Base-by-base conservation (phyloP, 805 yeast species). In the Wickerhamomyces tratensis region DNA sequence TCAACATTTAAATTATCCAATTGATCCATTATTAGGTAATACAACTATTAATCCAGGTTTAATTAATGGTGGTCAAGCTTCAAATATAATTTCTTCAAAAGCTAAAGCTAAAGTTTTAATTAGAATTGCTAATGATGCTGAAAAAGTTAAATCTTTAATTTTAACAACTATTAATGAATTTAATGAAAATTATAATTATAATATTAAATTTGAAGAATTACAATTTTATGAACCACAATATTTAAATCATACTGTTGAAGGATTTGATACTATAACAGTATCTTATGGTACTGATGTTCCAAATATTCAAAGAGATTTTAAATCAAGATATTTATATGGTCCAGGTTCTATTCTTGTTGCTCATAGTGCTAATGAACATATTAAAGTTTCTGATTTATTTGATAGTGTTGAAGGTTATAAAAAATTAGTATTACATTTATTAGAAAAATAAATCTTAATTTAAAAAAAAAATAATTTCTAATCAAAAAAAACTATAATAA, bases 281-380 rank as follows among this genome's bases (percentile, higher is more conserved):
- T 72, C 79, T 1, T 76, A 74, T 50, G 67, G 69, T 25, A 76
- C 82, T 2, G 81, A 76, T 50, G 63, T 75, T 39, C 78, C 79
- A 12, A 64, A 69, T 41, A 48, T 75, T 38, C 41, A 50, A 15
- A 51, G 48, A 41, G 25, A 40, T 5, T 42, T 55, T 34, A 62
- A 62, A 7, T 36, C 42, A 7, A 63, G 75, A 50, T 79, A 76
- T 50, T 59, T 80, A 8, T 80, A 77, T 49, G 87, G 86, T 0
- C 85, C 86, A 4, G 87, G 87, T 3, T 61, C 78, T 3, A 78
- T 79, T 39, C 65, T 62, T 33, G 77, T 74, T 35, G 85, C 85
- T 0, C 85, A 79, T 50, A 69, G 76, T 7, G 78, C 69, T 43
- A 56, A 74, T 42, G 86, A 79, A 58, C 71, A 58, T 44, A 72